Evolutionary conservation across 2,329 filamentous ascomycete genomes (phyloP), one percentile per base, ranked within the genome.

Genomic region (Neocucurbitaria cava): DNA sequence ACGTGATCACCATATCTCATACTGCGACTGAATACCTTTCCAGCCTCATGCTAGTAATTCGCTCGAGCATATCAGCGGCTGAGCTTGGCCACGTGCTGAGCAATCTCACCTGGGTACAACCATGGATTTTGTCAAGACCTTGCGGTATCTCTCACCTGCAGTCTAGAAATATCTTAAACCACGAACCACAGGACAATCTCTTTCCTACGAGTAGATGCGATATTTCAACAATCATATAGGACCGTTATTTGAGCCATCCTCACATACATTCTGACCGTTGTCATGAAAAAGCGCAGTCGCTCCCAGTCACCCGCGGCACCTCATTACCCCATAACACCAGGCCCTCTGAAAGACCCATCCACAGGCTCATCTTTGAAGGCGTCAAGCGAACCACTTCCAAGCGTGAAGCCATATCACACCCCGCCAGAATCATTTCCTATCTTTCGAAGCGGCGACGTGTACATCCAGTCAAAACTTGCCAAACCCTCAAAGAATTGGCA

Each of bases 401-500:
- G 3, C 15, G 3, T 35, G 13, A 35, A 15, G 31, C 15, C 31
- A 2, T 3, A 33, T 7, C 21, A 26, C 9, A 18, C 11, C 17
- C n/a, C 39, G 3, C n/a, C 15, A n/a, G 55, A 57, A 3, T 11
- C 24, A 1, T 58, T 54, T n/a, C 50, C 61, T 1, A 31, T 33
- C 5, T 58, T 56, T 11, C 6, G 24, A 4, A 43, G 26, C 2
- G 54, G 56, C 17, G 45, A 62, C 39, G 18, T 56, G 5, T 23
- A 41, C 43, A 51, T 59, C 24, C 17, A 46, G 1, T 48, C 45
- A 1, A 18, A 39, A 15, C 3, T 58, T 3, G 26, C 20, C 1
- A 38, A 7, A 4, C 48, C 50, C 3, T 11, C 41, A 5, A 50
- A 9, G 41, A 31, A 52, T 7, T 64, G 57, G 51, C 59, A 52